Evolutionary conservation across 768 basidiomycete genomes (phyloP), one percentile per base, ranked within the genome.

Genomic region (Ramaria sp.): DNA sequence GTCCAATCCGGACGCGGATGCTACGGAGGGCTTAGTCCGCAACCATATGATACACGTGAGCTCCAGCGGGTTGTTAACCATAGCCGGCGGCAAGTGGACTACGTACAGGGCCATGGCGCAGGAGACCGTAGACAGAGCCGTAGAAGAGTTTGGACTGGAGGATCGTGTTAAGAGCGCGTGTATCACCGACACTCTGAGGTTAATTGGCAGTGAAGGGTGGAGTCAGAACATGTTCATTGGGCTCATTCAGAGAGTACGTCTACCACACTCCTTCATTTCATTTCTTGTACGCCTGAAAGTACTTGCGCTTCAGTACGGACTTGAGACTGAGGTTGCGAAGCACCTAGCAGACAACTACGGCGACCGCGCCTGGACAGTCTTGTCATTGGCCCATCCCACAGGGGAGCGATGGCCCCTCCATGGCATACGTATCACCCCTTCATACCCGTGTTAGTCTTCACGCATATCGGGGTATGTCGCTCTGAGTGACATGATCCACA

Each of bases 1-100:
- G 39, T 75, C 86, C 53, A 85, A 96, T 65, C 91, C 89, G 1
- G 69, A 68, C 51, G 84, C 81, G 37, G 77, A 80, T 61, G 78
- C 79, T 66, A 96, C 94, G 17, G 84, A 94, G 70, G 86, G 86
- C 0, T 73, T 99, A 53, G 95, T 99, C 19, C 73, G 95, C 65
- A 97, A 86, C 67, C 95, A 98, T 72, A 80, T 99, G 78, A 88
- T 96, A 61, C 79, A 92, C 66, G 82, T 91, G 34, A 82, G 79
- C 42, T 78, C 79, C 48, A 82, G 82, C 60, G 92, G 93, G 17
- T 73, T 99, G 63, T 71, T 99, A 59, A 97, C 94, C 30, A 92
- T 97, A 63, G 92, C 91, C 2, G 95, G 95, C 17, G 95, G 95
- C 4, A 99, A 99, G 71, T 99, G 95, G 95, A 99, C 95, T 59